A percentile compares a stretch with the other conserved stretches of the same genome.
Evolutionary conservation across 1,284 basidiomycete species (phyloP).

Genomic region (Moesziomyces sp.): DNA sequence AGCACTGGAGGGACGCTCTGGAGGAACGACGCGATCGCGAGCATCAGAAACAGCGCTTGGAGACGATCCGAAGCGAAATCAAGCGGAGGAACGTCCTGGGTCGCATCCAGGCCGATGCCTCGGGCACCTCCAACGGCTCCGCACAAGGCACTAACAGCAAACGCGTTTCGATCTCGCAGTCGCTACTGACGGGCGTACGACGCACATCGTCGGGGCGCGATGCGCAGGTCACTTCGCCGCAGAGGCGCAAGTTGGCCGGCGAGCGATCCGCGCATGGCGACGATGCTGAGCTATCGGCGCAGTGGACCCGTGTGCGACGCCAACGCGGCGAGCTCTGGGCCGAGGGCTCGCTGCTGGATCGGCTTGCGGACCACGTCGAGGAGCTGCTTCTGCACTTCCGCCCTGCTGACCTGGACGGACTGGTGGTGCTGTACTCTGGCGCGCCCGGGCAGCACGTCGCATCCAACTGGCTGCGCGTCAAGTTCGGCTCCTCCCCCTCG

Average conservation of each 20-base stretch:
- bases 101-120: constrained; percentile 13
- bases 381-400: constrained; percentile 32
- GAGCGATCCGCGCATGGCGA: constrained; percentile 1
- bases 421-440: constrained; percentile 26
- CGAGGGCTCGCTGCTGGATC: constrained; percentile 28
- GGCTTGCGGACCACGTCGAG: constrained; percentile 37
- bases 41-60: constrained; percentile 19
- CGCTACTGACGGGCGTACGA: constrained; percentile 29
- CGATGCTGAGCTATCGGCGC: constrained; percentile 21
- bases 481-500: constrained; percentile 31
- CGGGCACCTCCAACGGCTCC: not conserved
- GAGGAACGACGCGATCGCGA: constrained; percentile 26
- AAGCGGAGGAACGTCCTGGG: constrained; percentile 23
- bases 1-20: constrained; percentile 22
- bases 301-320: constrained; percentile 16
- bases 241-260: constrained; percentile 23
- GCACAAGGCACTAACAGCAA: constrained; percentile 4
- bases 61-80: constrained; percentile 25
- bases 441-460: constrained; percentile 32
- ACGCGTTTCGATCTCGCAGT: constrained; percentile 25
- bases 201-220: not conserved
- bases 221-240: not conserved
- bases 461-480: constrained; percentile 48
- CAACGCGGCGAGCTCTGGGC: constrained; percentile 41
- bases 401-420: constrained; percentile 26